Percentiles rank a stretch among this genome's conserved stretches.
phyloP scores from a whole-genome alignment of 306 rosid genomes.

The Pyrus pyrifolia region DNA sequence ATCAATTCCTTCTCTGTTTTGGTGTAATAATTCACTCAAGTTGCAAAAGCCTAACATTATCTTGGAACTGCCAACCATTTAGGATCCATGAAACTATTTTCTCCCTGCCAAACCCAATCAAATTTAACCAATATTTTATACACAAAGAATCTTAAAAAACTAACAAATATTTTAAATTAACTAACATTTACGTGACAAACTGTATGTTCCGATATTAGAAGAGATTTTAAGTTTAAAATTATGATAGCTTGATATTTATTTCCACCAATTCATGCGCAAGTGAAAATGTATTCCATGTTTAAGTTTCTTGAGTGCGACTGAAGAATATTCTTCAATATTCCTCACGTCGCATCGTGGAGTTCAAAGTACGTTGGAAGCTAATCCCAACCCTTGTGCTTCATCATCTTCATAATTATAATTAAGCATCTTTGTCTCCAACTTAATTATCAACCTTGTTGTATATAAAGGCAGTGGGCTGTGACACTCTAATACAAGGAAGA shows the following conservation, averaged over 20 bases:
- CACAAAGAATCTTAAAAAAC: neutral
- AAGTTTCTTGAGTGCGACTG: too few relatives aligned
- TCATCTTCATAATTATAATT: neutral
- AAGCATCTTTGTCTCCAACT: neutral
- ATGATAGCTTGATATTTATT: rapidly evolving
- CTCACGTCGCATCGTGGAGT: neutral
- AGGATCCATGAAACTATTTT: neutral
- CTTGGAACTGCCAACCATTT: neutral
- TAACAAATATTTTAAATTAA: neutral
- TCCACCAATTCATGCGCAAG: rapidly evolving
- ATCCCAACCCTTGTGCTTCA: neutral
- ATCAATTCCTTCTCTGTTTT: neutral
- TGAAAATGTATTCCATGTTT: neutral
- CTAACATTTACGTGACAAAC: neutral
- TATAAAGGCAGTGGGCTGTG: neutral
- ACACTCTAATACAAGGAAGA: neutral
- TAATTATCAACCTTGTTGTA: neutral
- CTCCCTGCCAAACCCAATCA: neutral
- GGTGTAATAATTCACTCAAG: neutral
- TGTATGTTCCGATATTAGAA: too few relatives aligned
- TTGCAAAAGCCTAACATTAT: neutral
- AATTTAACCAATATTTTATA: neutral
- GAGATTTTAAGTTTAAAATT: too few relatives aligned
- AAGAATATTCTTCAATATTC: too few relatives aligned
- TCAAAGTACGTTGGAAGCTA: neutral